Percentiles rank a stretch among this genome's conserved stretches.
Evolutionary conservation across 164 flowering plant genomes (phyloP).

Genomic region (Dillenia suffruticosa): DNA sequence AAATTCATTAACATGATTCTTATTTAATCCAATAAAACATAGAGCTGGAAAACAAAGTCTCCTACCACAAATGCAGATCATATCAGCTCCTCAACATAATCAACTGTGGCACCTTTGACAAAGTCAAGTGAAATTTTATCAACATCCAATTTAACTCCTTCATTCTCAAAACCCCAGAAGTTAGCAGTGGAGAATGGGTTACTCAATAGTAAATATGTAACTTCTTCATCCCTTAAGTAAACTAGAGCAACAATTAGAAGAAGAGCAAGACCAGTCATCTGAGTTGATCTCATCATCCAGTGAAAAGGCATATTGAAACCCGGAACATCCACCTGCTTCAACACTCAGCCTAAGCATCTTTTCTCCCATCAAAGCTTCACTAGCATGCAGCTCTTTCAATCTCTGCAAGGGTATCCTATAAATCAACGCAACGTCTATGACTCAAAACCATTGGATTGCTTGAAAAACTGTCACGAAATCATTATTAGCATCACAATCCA

Average conservation of each 20-base stretch:
- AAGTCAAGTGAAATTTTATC: constrained; percentile 84
- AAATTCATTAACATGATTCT: no score
- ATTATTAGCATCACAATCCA: no score
- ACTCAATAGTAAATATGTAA: neutral
- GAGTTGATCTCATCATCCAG: constrained; percentile 58
- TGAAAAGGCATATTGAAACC: constrained; percentile 82
- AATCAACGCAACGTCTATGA: no score
- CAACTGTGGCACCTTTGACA: constrained; percentile 95
- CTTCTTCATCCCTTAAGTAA: neutral
- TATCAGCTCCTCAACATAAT: constrained; percentile 86
- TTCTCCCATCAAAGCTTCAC: constrained; percentile 34
- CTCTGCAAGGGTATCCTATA: constrained; percentile 41
- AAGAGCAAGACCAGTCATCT: constrained; percentile 69
- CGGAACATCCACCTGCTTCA: constrained; percentile 98
- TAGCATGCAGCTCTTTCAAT: constrained; percentile 76
- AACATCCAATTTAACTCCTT: constrained; percentile 86
- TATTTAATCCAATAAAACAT: no score
- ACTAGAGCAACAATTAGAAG: neutral
- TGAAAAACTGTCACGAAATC: no score
- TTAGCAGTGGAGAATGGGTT: constrained; percentile 1
- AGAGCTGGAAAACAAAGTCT: neutral
- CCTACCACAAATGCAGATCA: constrained; percentile 62
- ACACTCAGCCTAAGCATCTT: constrained; percentile 87
- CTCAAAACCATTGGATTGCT: no score
- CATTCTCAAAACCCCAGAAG: constrained; percentile 73